phyloP scores from a whole-genome alignment of 805 yeast species.

The Lipomyces yamadae region DNA sequence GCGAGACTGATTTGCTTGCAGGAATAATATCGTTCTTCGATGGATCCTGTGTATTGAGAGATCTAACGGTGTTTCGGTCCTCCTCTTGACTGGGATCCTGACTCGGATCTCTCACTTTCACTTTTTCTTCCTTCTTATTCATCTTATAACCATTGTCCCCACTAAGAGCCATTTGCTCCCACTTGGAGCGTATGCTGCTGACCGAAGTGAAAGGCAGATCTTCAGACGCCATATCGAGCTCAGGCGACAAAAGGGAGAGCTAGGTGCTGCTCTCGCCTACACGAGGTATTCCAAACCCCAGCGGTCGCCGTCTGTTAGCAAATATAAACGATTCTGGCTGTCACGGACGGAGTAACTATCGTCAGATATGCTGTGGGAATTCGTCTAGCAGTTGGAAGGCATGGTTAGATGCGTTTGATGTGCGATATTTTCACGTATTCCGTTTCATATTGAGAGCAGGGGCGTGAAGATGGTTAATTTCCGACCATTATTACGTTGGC shows the following conservation, averaged over 20 bases:
- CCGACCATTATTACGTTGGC: no score
- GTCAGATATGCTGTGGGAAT: neutral
- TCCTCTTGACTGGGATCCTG: neutral
- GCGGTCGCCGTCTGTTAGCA: neutral
- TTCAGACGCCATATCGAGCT: slow-evolving; percentile 22
- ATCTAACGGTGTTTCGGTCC: neutral
- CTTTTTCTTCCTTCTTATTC: neutral
- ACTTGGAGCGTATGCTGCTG: slow-evolving; percentile 30
- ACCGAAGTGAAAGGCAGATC: slow-evolving; percentile 33
- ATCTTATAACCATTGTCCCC: neutral
- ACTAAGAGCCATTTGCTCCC: slow-evolving; percentile 29
- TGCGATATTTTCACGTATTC: neutral
- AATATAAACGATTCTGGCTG: neutral
- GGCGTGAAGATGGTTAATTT: neutral
- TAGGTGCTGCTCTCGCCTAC: neutral
- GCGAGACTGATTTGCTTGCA: slow-evolving; percentile 6
- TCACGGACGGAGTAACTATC: neutral
- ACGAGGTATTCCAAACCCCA: neutral
- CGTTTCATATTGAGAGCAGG: slow-evolving; percentile 1
- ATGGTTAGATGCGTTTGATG: neutral
- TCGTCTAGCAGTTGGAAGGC: neutral
- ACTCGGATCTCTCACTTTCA: neutral
- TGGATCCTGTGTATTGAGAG: neutral
- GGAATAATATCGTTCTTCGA: neutral
- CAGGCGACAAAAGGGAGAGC: neutral